Evolutionary conservation across 2,329 filamentous ascomycete genomes (phyloP), one percentile per base, ranked within the genome.

Genomic region (Penicillium hesseltinei): DNA sequence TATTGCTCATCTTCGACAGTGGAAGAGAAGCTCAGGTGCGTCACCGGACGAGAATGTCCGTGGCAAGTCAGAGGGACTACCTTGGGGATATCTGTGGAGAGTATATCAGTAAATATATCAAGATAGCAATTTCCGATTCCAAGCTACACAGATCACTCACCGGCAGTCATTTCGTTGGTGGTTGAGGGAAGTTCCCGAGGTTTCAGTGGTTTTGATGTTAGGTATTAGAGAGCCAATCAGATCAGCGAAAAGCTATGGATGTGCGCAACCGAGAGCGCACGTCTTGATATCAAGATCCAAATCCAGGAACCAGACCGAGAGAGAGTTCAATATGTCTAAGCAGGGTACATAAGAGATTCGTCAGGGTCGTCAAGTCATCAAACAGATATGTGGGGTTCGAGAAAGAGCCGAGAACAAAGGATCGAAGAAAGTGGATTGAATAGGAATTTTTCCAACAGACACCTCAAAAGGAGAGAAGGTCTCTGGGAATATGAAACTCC

Each of bases 11-110:
- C 88, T 70, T 91, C 88, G 62, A 92, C 85, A 15, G 92, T 82
- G 13, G 88, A 85, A 25, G 92, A 97, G 78, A 97, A 97, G 74
- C 87, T 89, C 69, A 96, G 84, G 75, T 97, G 92, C 7, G 92
- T 91, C 52, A 97, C 92, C 1, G 92, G 92, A 58, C 92, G 87
- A 51, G 92, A 96, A 75, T 97, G 92, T 62, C 92, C 92, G 75
- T 97, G 92, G 76, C 92, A 97, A 64, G 92, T 97, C 73, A 97
- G 79, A 56, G 92, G 92, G 54, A 96, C 91, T 57, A 92, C 91
- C 62, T 78, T 77, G 17, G 75, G 74, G n/a, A 75, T 73, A 62
- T 78, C 76, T 78, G 56, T 33, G 13, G 21, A 23, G 27, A 9
- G 1, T 0, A 8, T 23, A 17, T 57, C 17, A 57, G 42, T 47